A percentile compares a stretch with the other conserved stretches of the same genome.
These are phyloP conservation scores for Bullera alba DNA, from an alignment of 768 basidiomycete genomes.

Conservation along the genomic window DNA sequence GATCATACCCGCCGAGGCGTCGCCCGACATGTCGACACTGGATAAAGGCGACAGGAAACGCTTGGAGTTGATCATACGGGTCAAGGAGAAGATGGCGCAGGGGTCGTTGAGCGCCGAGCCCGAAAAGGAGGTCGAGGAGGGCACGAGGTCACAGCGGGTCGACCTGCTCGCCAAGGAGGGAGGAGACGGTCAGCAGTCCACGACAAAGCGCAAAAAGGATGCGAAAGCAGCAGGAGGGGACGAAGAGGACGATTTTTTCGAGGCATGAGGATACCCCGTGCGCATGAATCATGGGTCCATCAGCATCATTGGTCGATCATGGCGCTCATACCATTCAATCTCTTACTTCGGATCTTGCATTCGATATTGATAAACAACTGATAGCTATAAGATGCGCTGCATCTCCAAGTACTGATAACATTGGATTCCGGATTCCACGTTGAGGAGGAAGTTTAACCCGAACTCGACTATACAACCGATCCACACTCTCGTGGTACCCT, in stretches of 20 bases:
- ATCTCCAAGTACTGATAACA: no score
- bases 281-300: no score
- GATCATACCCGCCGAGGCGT: background rate
- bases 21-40: background rate
- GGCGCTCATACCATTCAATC: no score
- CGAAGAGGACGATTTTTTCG: conserved; percentile 37
- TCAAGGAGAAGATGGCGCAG: conserved; percentile 18
- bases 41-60: conserved; percentile 14
- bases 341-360: no score
- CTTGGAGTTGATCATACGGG: conserved; percentile 26
- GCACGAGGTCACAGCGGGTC: conserved; percentile 3
- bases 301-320: background rate
- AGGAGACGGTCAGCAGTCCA: background rate
- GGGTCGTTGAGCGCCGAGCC: conserved; percentile 21
- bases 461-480: no score
- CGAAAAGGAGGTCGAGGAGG: conserved; percentile 18
- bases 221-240: conserved; percentile 1
- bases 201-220: conserved; percentile 3
- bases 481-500: no score
- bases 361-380: no score
- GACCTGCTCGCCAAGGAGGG: conserved; percentile 5
- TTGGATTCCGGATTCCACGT: no score
- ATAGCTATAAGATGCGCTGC: no score
- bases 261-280: no score
- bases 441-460: no score